Base-by-base conservation (phyloP, 2,329 filamentous ascomycete species). In the Lecanicillium sp. region DNA sequence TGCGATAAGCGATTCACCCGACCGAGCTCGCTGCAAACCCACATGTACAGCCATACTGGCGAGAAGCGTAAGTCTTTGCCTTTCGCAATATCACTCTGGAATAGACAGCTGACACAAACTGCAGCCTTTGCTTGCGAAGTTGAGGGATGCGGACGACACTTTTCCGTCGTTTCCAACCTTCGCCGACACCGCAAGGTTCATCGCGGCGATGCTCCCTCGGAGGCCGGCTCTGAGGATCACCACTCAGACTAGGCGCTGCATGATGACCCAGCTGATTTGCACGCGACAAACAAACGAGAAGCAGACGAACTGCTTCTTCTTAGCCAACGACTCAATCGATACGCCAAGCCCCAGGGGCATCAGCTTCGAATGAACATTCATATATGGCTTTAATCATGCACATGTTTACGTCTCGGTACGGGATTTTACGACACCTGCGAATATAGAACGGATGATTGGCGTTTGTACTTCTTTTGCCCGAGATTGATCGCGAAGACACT, bases 31-130 rank as follows among this genome's bases (percentile, higher is more conserved):
- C 64, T 97, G 29, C 90, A 96, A 59, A 97, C 90, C 22, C 90
- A 97, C 59, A 96, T 96, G 85, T 96, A 96, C 66, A 95, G 88
- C 64, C 90, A 97, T 58, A 97, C 90, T 40, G 90, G 90, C 58
- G 90, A 97, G 64, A 97, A 97, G 69, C 90, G 88, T 95, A 78
- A 74, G 88, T 81, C 17, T 10, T 17, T 18, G 14, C 4, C 13
- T 20, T 2, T 8, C 28, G 32, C 20, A 5, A 4, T n/a, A 13
- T 32, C 5, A 4, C 3, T 36, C 17, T 5, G 18, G 12, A 13
- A 33, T 12, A 17, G 3, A 14, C 29, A 2, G 5, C 32, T 40
- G 27, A 38, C 42, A 46, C 22, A 40, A 44, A 25, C 7, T 36
- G 29, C 37, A 96, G 89, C 92, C 49, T 97, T 95, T 57, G 83